Evolutionary conservation across 2,329 filamentous ascomycete species (phyloP).

Genomic region (Stachybotrys chlorohalonatus): DNA sequence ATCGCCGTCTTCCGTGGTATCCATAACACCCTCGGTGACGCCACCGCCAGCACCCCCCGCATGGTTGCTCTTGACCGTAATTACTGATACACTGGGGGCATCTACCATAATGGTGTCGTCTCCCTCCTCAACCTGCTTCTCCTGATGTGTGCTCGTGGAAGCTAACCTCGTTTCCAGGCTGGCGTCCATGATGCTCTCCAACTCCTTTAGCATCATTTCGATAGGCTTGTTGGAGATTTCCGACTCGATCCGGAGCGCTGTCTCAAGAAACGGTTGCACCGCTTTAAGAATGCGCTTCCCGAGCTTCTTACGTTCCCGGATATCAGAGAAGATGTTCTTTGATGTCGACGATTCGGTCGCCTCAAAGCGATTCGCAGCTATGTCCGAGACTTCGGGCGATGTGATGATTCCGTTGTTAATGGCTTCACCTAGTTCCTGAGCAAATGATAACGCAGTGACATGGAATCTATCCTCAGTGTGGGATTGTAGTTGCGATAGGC

Average conservation of each 20-base stretch:
- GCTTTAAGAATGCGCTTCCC: constrained; percentile 83
- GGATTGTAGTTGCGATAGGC: constrained; percentile 38
- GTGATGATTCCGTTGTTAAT: constrained; percentile 44
- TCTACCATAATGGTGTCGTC: constrained; percentile 45
- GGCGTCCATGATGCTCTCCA: constrained; percentile 64
- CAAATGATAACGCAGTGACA: constrained; percentile 47
- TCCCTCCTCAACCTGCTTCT: constrained; percentile 24
- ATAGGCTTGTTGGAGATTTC: constrained; percentile 64
- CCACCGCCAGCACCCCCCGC: constrained; percentile 16
- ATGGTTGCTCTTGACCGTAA: constrained; percentile 31
- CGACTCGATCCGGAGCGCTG: constrained; percentile 70
- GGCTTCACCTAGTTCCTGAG: constrained; percentile 44
- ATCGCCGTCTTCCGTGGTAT: constrained; percentile 23
- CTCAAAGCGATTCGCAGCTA: constrained; percentile 19
- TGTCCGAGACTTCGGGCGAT: constrained; percentile 18
- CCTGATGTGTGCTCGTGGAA: constrained; percentile 25
- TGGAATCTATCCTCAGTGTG: constrained; percentile 49
- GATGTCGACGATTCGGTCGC: constrained; percentile 36
- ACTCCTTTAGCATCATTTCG: constrained; percentile 60
- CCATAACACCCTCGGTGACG: constrained; percentile 22
- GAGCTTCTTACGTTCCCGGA: constrained; percentile 74
- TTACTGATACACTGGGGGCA: constrained; percentile 33
- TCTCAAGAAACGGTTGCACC: constrained; percentile 68
- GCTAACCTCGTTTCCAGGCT: constrained; percentile 49
- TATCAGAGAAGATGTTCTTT: constrained; percentile 52